Evolutionary conservation across 441 rosid species (phyloP), one percentile per base, ranked within the genome.

Genomic region (Eruca vesicaria): DNA sequence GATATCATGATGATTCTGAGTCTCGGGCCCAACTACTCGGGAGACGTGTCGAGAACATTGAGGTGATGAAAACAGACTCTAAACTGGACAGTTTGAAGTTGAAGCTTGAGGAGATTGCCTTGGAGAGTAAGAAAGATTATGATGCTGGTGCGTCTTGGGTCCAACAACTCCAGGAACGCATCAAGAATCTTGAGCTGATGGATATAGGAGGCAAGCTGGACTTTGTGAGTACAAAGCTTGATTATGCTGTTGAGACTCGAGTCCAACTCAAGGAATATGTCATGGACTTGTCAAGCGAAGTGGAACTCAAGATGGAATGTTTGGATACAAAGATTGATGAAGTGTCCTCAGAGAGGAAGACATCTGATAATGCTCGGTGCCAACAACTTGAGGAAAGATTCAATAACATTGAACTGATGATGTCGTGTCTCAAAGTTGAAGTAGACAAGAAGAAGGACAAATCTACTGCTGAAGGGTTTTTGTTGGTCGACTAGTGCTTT

Each of bases 361-460:
- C 18, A 12, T 7, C 29, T 16, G 10, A 58, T 57, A 31, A 41
- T 29, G 63, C 63, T 35, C 18, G 21, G 63, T 10, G 31, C 45
- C 63, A 56, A 23, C 23, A 68, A 15, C 36, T 68, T 9, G 72
- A 68, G 35, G 23, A 68, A 35, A 35, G 36, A 21, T 14, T 52
- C 45, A 32, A 55, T 3, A n/a, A n/a, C 10, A 12, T 68, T 21
- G 23, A 9, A 63, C 1, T 35, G 14, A 65, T 65, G 33, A 21
- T 73, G 23, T 66, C 35, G 12, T 15, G 15, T 41, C 59, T 73
- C 77, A 41, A 56, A 41, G 35, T 3, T n/a, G 58, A 56, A 65
- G 6, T 56, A 10, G 36, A 65, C 59, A 41, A 73, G 26, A 41
- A 73, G 23, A 57, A 73, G 65, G 55, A n/a, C 66, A 65, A 41